Conservation (phyloP, 1,139 yeast genomes). For the Meyerozyma sp. region DNA sequence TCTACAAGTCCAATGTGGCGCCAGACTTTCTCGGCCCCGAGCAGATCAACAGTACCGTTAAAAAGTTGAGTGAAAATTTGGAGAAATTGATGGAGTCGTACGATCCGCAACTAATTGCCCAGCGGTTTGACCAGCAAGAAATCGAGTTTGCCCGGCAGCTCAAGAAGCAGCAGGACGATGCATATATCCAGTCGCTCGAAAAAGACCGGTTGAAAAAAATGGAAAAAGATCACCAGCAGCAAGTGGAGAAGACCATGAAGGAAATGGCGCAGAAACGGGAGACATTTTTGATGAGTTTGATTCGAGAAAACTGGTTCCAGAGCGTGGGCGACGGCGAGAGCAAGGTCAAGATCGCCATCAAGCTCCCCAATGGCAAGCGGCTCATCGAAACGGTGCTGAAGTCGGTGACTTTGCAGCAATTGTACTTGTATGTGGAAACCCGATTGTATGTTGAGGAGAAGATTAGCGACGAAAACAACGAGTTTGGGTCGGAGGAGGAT, state of each 20-base stretch:
- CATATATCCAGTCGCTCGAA: conserved; percentile 46
- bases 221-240: conserved; percentile 19
- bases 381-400: conserved; percentile 51
- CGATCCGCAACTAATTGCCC: conserved; percentile 49
- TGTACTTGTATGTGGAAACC: conserved; percentile 62
- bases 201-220: conserved; percentile 36
- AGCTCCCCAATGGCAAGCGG: conserved; percentile 55
- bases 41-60: conserved; percentile 13
- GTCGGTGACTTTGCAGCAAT: conserved; percentile 45
- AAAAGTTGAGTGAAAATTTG: conserved; percentile 29
- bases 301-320: conserved; percentile 10
- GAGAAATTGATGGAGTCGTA: conserved; percentile 33
- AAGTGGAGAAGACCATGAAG: conserved; percentile 10
- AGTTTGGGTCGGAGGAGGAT: conserved; percentile 8
- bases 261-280: conserved; percentile 8
- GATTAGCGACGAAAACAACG: conserved; percentile 8
- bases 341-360: conserved; percentile 28
- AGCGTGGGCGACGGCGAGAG: conserved; percentile 3
- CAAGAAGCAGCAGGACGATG: conserved; percentile 54
- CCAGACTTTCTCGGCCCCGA: conserved; percentile 17
- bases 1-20: conserved; percentile 35
- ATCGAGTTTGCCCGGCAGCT: conserved; percentile 45
- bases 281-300: conserved; percentile 11
- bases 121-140: conserved; percentile 48
- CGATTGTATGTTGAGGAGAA: conserved; percentile 19